phyloP scores from a whole-genome alignment of 441 rosid species.

The Manihot esculenta region DNA sequence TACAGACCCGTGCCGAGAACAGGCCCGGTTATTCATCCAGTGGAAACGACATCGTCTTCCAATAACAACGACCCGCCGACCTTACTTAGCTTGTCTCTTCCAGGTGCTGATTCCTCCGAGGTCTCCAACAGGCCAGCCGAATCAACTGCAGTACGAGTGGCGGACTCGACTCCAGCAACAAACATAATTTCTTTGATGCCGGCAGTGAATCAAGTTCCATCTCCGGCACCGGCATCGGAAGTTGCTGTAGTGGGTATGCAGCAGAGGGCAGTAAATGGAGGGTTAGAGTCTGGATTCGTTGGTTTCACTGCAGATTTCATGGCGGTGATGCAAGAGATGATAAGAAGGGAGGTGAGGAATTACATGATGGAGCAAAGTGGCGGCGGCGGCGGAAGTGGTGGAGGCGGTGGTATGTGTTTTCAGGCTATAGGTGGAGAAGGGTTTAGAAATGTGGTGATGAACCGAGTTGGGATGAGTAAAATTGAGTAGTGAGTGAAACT shows the following conservation, averaged over 20 bases:
- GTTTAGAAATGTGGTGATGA: constrained; percentile 47
- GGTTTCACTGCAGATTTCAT: constrained; percentile 55
- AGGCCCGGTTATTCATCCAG: constrained; percentile 40
- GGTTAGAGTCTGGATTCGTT: constrained; percentile 13
- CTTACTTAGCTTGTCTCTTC: constrained; percentile 61
- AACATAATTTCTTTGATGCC: constrained; percentile 7
- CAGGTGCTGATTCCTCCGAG: constrained; percentile 48
- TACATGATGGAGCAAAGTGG: constrained; percentile 56
- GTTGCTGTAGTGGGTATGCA: neutral
- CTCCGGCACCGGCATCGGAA: too few species aligned
- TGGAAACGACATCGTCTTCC: constrained; percentile 44
- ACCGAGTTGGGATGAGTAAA: constrained; percentile 53
- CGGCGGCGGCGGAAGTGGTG: constrained; percentile 22
- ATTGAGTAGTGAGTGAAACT: constrained; percentile 38
- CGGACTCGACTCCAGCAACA: constrained; percentile 30
- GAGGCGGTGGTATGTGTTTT: constrained; percentile 35
- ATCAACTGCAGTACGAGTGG: constrained; percentile 26
- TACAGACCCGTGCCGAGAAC: constrained; percentile 53
- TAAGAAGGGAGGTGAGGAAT: constrained; percentile 63
- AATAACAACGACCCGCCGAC: constrained; percentile 50
- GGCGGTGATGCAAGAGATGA: constrained; percentile 79
- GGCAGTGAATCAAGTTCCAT: neutral
- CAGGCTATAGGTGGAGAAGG: constrained; percentile 48
- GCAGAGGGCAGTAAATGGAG: constrained; percentile 13
- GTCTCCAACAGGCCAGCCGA: constrained; percentile 34